Percentiles rank a stretch among this genome's conserved stretches.
Evolutionary conservation across 2,329 filamentous ascomycete species (phyloP).

Genomic region (Arthrobotrys sphaeroides): DNA sequence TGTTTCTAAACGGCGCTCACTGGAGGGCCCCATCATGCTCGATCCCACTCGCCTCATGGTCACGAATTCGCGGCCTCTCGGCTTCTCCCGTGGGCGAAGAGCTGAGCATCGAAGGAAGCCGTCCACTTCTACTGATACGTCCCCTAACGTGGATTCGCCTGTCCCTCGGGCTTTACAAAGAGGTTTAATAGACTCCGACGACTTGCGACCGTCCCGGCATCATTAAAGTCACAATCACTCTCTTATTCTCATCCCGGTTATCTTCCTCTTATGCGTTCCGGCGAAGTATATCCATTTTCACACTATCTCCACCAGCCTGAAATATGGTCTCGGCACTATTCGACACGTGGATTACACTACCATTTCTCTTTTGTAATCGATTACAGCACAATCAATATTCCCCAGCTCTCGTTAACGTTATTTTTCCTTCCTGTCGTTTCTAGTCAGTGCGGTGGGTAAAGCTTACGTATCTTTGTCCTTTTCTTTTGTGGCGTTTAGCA

Average conservation of each 20-base stretch:
- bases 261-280: neutral
- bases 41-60: neutral
- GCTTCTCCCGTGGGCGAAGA: neutral
- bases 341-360: neutral
- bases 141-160: too few relatives aligned
- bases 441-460: neutral
- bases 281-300: neutral
- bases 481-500: neutral
- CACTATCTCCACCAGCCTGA: neutral
- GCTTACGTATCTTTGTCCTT: neutral
- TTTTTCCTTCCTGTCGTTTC: neutral
- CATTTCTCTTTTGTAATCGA: conserved; percentile 1
- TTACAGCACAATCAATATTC: neutral
- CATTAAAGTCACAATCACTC: neutral
- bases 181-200: neutral
- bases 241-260: neutral
- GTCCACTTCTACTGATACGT: neutral
- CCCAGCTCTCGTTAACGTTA: neutral
- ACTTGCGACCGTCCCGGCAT: neutral
- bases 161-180: too few relatives aligned
- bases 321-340: neutral
- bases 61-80: neutral
- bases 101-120: neutral
- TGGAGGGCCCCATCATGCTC: neutral
- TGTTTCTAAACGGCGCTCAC: neutral